Conservation (phyloP, 768 basidiomycete species). For the Mycena filopes region DNA sequence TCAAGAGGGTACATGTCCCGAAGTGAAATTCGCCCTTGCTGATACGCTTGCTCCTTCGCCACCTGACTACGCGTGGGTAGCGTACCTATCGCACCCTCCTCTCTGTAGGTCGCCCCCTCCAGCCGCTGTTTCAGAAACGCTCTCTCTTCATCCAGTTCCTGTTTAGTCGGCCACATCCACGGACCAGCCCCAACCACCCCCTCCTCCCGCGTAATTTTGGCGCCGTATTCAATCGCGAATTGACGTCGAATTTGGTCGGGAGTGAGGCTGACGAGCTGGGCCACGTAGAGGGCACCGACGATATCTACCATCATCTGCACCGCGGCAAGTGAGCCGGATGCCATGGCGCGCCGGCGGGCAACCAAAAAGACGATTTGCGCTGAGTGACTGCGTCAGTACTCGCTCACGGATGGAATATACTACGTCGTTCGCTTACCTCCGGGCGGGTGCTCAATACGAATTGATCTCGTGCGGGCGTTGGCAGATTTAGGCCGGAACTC, state of each 20-base stretch:
- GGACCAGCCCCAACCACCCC: background rate
- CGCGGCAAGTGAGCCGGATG: constrained; percentile 4
- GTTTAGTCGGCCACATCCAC: background rate
- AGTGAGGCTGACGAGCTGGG: background rate
- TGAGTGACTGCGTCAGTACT: too few species aligned
- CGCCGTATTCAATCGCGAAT: background rate
- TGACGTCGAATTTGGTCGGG: background rate
- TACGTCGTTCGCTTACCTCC: too few species aligned
- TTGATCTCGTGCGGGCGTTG: too few species aligned
- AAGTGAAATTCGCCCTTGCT: too few species aligned
- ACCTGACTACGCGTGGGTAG: too few species aligned
- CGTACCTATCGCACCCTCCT: too few species aligned
- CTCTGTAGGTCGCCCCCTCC: too few species aligned
- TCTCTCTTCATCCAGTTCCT: background rate
- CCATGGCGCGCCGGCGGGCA: background rate
- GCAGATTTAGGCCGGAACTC: too few species aligned
- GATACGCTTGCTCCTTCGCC: too few species aligned
- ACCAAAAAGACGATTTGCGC: background rate
- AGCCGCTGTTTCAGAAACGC: constrained; percentile 7
- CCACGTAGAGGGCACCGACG: background rate
- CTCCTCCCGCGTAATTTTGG: background rate
- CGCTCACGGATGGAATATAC: too few species aligned
- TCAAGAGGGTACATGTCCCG: too few species aligned
- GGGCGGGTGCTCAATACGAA: too few species aligned
- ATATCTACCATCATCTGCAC: background rate